Percentiles rank a stretch among this genome's conserved stretches.
Conservation (phyloP, 1,284 basidiomycete genomes). For the Violaceomyces palustris region DNA sequence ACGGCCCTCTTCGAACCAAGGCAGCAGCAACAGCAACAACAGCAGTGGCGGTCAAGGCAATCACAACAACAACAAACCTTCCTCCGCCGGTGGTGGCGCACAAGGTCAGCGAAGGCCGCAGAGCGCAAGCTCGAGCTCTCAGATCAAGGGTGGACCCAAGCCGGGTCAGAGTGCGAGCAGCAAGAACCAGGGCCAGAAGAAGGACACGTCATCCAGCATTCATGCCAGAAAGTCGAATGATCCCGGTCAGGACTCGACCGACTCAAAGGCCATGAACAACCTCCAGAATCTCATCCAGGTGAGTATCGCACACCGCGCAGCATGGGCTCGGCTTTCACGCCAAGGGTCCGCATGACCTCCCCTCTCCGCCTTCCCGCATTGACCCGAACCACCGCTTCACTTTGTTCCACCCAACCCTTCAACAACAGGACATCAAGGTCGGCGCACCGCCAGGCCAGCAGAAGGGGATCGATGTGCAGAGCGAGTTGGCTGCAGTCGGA, state of each 20-base stretch:
- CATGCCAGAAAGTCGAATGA: neutral
- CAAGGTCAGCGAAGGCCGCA: no score
- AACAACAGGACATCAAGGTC: conserved; percentile 8
- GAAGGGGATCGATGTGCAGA: conserved; percentile 7
- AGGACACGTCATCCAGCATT: neutral
- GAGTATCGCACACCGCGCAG: neutral
- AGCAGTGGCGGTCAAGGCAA: neutral
- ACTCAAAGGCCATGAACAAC: conserved; percentile 4
- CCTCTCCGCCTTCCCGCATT: conserved; percentile 1
- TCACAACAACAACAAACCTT: neutral
- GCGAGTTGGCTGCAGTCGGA: conserved; percentile 23
- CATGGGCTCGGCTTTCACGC: neutral
- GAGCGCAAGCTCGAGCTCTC: neutral
- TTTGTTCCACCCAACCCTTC: no score
- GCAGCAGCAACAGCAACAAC: neutral
- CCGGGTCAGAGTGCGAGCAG: no score
- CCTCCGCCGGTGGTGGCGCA: no score
- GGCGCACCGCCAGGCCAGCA: neutral
- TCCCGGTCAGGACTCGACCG: neutral
- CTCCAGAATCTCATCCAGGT: conserved; percentile 11
- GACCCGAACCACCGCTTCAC: conserved; percentile 1
- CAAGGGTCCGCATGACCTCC: neutral
- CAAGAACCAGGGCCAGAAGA: neutral
- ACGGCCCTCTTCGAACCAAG: neutral
- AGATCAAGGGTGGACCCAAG: no score